These are phyloP conservation scores for Solioccasus polychromus DNA, from an alignment of 768 basidiomycete genomes.

Conservation along the genomic window DNA sequence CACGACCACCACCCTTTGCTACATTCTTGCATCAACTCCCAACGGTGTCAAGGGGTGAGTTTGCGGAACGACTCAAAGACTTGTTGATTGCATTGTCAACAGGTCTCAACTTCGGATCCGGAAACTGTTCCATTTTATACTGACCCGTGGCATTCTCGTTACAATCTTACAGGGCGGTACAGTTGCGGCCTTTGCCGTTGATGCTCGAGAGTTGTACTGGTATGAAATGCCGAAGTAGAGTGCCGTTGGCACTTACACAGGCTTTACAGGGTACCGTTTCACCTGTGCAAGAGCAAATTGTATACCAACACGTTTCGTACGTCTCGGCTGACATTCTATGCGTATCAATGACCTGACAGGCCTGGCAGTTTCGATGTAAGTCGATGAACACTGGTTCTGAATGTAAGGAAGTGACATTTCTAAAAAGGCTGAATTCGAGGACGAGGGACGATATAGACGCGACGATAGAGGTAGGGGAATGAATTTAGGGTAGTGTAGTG, in stretches of 20 bases:
- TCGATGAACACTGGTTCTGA: neutral
- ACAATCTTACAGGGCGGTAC: constrained; percentile 9
- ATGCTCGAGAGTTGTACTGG: constrained; percentile 7
- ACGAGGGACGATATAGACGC: neutral
- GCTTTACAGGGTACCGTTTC: constrained; percentile 5
- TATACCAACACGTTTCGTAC: constrained; percentile 4
- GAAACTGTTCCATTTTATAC: constrained; percentile 10
- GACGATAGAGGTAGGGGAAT: no score
- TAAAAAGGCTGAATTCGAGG: constrained; percentile 6
- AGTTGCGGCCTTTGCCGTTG: neutral
- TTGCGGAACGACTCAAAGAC: neutral
- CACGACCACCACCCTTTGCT: constrained; percentile 7
- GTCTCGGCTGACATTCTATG: neutral
- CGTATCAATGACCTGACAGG: neutral
- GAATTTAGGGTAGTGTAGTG: constrained; percentile 1
- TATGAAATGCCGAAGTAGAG: neutral
- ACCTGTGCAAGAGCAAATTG: constrained; percentile 10
- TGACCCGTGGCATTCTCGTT: constrained; percentile 15
- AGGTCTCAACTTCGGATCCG: constrained; percentile 10
- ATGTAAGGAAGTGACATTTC: neutral
- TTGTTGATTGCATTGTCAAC: neutral
- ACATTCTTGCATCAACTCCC: constrained; percentile 11
- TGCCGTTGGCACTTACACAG: neutral
- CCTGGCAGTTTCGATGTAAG: constrained; percentile 10
- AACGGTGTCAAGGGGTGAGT: constrained; percentile 5